These are phyloP conservation scores for Colletotrichum tamarilloi DNA, from an alignment of 2,329 filamentous ascomycete genomes.

Conservation along the genomic window DNA sequence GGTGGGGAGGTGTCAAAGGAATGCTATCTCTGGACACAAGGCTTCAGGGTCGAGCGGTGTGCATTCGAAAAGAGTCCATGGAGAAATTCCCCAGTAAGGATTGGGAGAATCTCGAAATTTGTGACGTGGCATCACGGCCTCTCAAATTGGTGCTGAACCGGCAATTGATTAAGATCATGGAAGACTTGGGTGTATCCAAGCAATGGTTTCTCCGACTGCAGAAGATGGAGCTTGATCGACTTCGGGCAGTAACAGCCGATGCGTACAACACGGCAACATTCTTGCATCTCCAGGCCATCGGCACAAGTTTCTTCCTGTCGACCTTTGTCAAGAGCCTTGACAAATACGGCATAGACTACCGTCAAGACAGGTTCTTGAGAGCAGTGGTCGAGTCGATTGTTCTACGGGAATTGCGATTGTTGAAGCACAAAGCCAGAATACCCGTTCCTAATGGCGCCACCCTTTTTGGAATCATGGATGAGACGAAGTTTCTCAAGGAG, in stretches of 20 bases:
- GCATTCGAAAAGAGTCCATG: conserved; percentile 78
- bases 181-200: conserved; percentile 74
- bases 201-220: conserved; percentile 75
- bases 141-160: conserved; percentile 80
- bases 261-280: conserved; percentile 74
- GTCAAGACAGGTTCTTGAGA: conserved; percentile 76
- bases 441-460: conserved; percentile 77
- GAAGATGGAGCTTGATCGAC: conserved; percentile 65
- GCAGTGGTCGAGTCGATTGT: conserved; percentile 76
- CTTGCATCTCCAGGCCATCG: conserved; percentile 70
- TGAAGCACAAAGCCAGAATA: conserved; percentile 85
- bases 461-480: conserved; percentile 86
- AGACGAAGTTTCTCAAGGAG: conserved; percentile 75
- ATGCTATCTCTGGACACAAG: conserved; percentile 78
- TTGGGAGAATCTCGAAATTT: conserved; percentile 73
- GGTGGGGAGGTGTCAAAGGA: conserved; percentile 80
- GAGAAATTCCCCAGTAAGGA: conserved; percentile 75
- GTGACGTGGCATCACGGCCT: conserved; percentile 74
- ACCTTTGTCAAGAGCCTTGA: conserved; percentile 70
- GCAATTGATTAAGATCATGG: conserved; percentile 86
- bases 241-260: conserved; percentile 69
- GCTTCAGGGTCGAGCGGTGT: conserved; percentile 67
- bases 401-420: conserved; percentile 74
- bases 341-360: conserved; percentile 71
- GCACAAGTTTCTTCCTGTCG: conserved; percentile 68